Conservation (phyloP, 345 rosid species). For the Camelina sativa region DNA sequence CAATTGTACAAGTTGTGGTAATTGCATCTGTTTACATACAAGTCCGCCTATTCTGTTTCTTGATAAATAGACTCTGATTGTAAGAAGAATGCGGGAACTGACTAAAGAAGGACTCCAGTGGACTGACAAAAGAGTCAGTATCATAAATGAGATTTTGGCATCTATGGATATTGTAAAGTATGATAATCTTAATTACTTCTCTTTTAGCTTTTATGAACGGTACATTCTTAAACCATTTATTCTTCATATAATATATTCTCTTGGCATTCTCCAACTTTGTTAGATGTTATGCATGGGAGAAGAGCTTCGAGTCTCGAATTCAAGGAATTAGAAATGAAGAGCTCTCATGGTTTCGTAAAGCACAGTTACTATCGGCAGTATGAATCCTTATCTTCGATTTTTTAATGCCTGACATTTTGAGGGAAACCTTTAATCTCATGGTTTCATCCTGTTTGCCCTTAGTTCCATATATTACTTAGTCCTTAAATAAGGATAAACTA, state of each 20-base stretch:
- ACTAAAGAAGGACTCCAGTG: slow-evolving; percentile 91
- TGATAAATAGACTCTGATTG: slow-evolving; percentile 64
- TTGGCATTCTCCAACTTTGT: slow-evolving; percentile 24
- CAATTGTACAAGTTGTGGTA: not conserved
- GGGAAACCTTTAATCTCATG: not conserved
- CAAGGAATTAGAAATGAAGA: slow-evolving; percentile 74
- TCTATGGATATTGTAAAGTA: slow-evolving; percentile 98
- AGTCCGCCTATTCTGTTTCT: slow-evolving; percentile 24
- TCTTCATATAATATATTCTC: not conserved
- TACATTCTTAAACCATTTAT: slow-evolving; percentile 15
- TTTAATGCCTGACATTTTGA: not conserved
- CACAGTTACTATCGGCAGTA: slow-evolving; percentile 84
- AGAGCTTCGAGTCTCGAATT: slow-evolving; percentile 81
- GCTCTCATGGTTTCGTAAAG: slow-evolving; percentile 88
- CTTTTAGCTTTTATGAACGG: slow-evolving; percentile 23
- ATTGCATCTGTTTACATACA: slow-evolving; percentile 21
- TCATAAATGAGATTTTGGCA: slow-evolving; percentile 88
- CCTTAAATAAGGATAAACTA: not conserved
- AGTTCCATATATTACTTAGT: not conserved
- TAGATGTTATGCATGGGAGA: slow-evolving; percentile 98
- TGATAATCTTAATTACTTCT: slow-evolving; percentile 30
- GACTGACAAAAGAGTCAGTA: slow-evolving; percentile 93
- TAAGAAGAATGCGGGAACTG: slow-evolving; percentile 87
- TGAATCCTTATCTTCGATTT: slow-evolving; percentile 32
- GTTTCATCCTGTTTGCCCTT: not conserved